These are phyloP conservation scores for Diaporthe australafricana DNA, from an alignment of 2,329 filamentous ascomycete genomes.

Conservation along the genomic window DNA sequence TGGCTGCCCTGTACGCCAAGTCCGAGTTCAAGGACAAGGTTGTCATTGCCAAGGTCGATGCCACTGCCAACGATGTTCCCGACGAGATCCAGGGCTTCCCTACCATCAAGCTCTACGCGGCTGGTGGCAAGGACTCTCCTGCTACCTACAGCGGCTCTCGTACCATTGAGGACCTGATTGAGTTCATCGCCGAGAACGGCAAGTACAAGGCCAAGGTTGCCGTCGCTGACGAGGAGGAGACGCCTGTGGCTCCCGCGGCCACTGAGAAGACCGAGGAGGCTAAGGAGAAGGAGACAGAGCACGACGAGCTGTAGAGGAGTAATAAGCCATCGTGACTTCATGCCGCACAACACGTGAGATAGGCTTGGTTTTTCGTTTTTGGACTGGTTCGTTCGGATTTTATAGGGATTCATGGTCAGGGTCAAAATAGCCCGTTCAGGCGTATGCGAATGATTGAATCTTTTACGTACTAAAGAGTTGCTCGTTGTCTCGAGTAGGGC, in stretches of 20 bases:
- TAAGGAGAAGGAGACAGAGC: constrained; percentile 62
- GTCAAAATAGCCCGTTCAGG: constrained; percentile 35
- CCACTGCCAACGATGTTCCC: constrained; percentile 94
- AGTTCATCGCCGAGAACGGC: constrained; percentile 95
- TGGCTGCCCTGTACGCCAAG: constrained; percentile 81
- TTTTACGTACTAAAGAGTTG: constrained; percentile 4
- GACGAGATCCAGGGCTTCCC: constrained; percentile 98
- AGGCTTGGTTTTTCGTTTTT: constrained; percentile 26
- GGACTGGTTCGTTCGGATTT: constrained; percentile 33
- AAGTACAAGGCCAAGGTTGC: constrained; percentile 83
- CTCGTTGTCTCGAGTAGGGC: too few relatives aligned
- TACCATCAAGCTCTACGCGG: constrained; percentile 97
- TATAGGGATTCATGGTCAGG: constrained; percentile 31
- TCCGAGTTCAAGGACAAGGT: constrained; percentile 86
- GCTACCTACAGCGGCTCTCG: constrained; percentile 89
- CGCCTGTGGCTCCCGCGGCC: constrained; percentile 61
- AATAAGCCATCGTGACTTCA: constrained; percentile 15
- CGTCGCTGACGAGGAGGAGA: constrained; percentile 66
- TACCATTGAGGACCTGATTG: constrained; percentile 89
- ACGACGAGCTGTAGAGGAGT: constrained; percentile 80
- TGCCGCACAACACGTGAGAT: constrained; percentile 19
- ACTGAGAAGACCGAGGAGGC: constrained; percentile 61
- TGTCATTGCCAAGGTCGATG: constrained; percentile 96
- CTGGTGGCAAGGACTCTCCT: constrained; percentile 86
- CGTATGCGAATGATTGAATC: constrained; percentile 34